Percentiles rank a stretch among this genome's conserved stretches.
These are phyloP conservation scores for Cladosporium sp. DNA, from an alignment of 2,329 filamentous ascomycete genomes.

Conservation along the genomic window DNA sequence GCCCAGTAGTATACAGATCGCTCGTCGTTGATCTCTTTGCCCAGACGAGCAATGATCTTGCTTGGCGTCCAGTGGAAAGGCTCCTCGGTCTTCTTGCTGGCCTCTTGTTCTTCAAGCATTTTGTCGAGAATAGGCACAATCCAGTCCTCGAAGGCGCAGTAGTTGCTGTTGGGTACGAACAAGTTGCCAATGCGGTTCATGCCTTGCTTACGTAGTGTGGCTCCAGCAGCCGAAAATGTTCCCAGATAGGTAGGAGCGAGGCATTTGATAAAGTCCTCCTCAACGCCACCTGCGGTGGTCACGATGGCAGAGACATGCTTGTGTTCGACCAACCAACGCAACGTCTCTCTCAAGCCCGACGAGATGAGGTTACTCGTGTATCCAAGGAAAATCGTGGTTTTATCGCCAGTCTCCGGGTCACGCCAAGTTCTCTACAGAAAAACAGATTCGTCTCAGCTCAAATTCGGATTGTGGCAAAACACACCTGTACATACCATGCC, in stretches of 20 bases:
- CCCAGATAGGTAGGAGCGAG: constrained; percentile 91
- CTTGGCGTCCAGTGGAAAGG: constrained; percentile 89
- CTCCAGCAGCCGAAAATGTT: constrained; percentile 75
- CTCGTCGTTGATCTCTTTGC: constrained; percentile 92
- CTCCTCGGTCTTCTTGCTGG: constrained; percentile 60
- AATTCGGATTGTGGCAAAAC: background rate
- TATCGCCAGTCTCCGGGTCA: constrained; percentile 74
- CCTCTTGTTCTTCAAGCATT: constrained; percentile 93
- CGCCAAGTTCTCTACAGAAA: constrained; percentile 65
- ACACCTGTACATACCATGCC: constrained; percentile 70
- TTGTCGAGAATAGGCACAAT: constrained; percentile 89
- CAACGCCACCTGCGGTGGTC: constrained; percentile 90
- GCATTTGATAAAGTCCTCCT: constrained; percentile 99
- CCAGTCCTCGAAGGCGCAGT: constrained; percentile 98
- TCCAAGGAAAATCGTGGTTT: constrained; percentile 92
- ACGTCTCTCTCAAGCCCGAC: constrained; percentile 84
- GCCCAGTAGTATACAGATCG: constrained; percentile 96
- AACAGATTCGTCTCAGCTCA: constrained; percentile 5
- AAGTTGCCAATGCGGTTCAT: constrained; percentile 96
- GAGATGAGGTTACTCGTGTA: constrained; percentile 98
- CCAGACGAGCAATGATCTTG: constrained; percentile 84
- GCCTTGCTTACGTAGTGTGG: constrained; percentile 76
- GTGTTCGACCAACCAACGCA: constrained; percentile 92
- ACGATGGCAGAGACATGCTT: constrained; percentile 90
- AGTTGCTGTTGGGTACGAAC: constrained; percentile 93